Evolutionary conservation across 1,139 yeast genomes (phyloP).

Genomic region (Scheffersomyces segobiensis): DNA sequence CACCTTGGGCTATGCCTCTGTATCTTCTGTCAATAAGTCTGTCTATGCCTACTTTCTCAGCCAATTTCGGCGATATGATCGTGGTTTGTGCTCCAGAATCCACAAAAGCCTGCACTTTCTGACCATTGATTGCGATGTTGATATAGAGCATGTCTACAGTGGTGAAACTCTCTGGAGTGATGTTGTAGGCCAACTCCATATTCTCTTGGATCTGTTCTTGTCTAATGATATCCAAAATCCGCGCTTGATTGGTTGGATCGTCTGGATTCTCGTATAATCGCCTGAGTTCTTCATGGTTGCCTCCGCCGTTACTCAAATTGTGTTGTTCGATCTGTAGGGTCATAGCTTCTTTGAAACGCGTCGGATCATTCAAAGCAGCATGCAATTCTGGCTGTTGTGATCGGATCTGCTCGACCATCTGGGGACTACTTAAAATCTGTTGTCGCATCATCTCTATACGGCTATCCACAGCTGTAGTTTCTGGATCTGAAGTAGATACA

Average conservation of each 20-base stretch:
- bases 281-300: slow-evolving; percentile 48
- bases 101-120: slow-evolving; percentile 84
- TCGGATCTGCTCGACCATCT: slow-evolving; percentile 32
- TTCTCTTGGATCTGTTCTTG: slow-evolving; percentile 79
- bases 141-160: slow-evolving; percentile 82
- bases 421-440: slow-evolving; percentile 44
- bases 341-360: slow-evolving; percentile 50
- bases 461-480: slow-evolving; percentile 2
- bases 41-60: slow-evolving; percentile 68
- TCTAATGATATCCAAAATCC: slow-evolving; percentile 67
- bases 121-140: slow-evolving; percentile 73
- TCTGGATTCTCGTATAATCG: slow-evolving; percentile 64
- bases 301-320: slow-evolving; percentile 5
- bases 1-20: slow-evolving; percentile 85
- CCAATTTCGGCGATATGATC: slow-evolving; percentile 74
- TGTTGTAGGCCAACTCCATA: slow-evolving; percentile 75
- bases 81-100: slow-evolving; percentile 97
- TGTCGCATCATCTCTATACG: slow-evolving; percentile 49
- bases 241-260: slow-evolving; percentile 68
- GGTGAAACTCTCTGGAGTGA: slow-evolving; percentile 87
- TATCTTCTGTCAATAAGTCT: slow-evolving; percentile 81
- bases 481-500: background rate
- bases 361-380: slow-evolving; percentile 51
- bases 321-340: slow-evolving; percentile 25
- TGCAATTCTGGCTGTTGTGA: slow-evolving; percentile 44